Evolutionary conservation across 2,329 filamentous ascomycete genomes (phyloP).

Genomic region (Pyrenophora tritici-repentis): DNA sequence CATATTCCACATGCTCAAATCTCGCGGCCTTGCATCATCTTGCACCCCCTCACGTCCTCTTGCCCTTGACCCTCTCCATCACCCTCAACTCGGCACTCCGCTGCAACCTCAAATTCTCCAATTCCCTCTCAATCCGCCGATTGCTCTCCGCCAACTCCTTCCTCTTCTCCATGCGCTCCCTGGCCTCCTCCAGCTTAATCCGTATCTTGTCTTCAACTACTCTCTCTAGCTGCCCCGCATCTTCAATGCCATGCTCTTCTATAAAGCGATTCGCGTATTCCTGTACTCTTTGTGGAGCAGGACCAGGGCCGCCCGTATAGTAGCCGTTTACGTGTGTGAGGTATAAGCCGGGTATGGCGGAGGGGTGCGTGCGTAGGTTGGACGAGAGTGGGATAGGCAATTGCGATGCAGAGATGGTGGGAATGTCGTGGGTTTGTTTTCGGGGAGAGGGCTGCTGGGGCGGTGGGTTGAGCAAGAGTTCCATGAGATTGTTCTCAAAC

Average conservation of each 20-base stretch:
- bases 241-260: slow-evolving; percentile 41
- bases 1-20: neutral
- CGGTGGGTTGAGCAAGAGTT: slow-evolving; percentile 44
- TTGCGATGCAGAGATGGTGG: slow-evolving; percentile 36
- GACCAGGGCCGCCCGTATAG: slow-evolving; percentile 54
- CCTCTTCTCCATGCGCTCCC: slow-evolving; percentile 48
- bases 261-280: slow-evolving; percentile 51
- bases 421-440: slow-evolving; percentile 24
- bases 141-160: slow-evolving; percentile 50
- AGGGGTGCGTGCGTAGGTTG: slow-evolving; percentile 49
- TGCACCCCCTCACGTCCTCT: slow-evolving; percentile 24
- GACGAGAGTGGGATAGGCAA: slow-evolving; percentile 53
- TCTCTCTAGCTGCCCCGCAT: slow-evolving; percentile 42
- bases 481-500: slow-evolving; percentile 54
- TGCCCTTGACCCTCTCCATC: slow-evolving; percentile 47
- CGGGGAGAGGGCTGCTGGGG: slow-evolving; percentile 29
- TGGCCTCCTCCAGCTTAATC: slow-evolving; percentile 43
- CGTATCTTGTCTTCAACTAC: slow-evolving; percentile 42
- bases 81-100: slow-evolving; percentile 53
- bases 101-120: slow-evolving; percentile 51
- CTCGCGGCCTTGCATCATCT: neutral
- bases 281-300: slow-evolving; percentile 40
- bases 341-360: slow-evolving; percentile 50
- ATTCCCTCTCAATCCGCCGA: slow-evolving; percentile 49
- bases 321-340: slow-evolving; percentile 55